Base-by-base conservation (phyloP, 306 rosid species). In the Hippophae gyantsensis region DNA sequence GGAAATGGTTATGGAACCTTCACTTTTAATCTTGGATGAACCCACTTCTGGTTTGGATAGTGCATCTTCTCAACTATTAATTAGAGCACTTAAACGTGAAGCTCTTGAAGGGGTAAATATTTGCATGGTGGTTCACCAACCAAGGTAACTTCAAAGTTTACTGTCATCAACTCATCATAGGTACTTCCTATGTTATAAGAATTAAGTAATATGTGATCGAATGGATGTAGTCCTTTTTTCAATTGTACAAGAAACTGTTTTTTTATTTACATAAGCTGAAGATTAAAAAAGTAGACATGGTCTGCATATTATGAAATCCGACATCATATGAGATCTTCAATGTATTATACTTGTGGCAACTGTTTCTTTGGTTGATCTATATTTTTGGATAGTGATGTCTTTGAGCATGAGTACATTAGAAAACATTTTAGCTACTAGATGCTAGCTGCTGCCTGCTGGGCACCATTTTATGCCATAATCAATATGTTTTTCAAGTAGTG, bases 1-100 rank as follows among this genome's bases (percentile, higher is more conserved):
- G 64, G 99, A 92, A 78, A 92, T 92, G 99, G 99, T 92, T 66
- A 84, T 92, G 95, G 99, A 88, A 68, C 99, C 99, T 80, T 92
- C 99, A 65, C 87, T 92, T 66, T 65, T 92, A 77, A 81, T 92
- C 54, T 79, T 92, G 75, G 99, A 92, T 76, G 97, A 92, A 72
- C 99, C 99, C 54, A 88, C 99, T 0, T 92, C 99, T 54, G 95
- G 99, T 72, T 76, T 92, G 87, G 97, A 92, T 77, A 92, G 99
- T 72, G 89, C 99, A 63, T 85, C 99, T 52, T 92, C 99, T 52
- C 95, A 78, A 69, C 84, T 82, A 61, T 97, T 92, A 69, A 86
- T 92, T 59, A 69, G 94, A 86, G 99, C 97, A 56, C 89, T 86
- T 52, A 74, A 85, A 76, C 95, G 94, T 26, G 97, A 92, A 84